A percentile compares a stretch with the other conserved stretches of the same genome.
Conservation (phyloP, 306 rosid genomes). For the Fragaria vesca region DNA sequence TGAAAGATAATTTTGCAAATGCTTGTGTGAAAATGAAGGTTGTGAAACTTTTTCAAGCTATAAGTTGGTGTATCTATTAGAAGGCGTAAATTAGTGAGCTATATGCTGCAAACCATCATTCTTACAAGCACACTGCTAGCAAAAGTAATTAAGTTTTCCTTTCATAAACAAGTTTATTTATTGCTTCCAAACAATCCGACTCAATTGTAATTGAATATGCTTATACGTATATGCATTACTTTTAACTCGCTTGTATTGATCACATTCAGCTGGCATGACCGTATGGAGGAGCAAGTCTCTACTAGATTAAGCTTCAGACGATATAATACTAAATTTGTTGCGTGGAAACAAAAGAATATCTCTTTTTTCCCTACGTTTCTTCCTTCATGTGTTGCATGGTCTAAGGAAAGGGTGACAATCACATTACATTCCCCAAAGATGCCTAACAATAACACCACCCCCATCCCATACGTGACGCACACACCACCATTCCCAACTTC, state of each 20-base stretch:
- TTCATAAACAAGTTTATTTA: too few species aligned
- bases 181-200: not conserved
- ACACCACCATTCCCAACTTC: constrained; percentile 9
- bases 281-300: not conserved
- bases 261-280: not conserved
- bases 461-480: constrained; percentile 15
- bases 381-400: constrained; percentile 13
- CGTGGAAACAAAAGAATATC: not conserved
- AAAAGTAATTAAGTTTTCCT: not conserved
- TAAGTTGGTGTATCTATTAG: too few species aligned
- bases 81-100: too few species aligned
- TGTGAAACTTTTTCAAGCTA: too few species aligned
- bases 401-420: not conserved
- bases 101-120: too few species aligned
- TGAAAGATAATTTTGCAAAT: too few species aligned
- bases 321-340: not conserved
- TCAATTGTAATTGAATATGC: not conserved
- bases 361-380: not conserved
- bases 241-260: too few species aligned
- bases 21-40: too few species aligned
- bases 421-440: not conserved
- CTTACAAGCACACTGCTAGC: too few species aligned
- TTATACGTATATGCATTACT: too few species aligned
- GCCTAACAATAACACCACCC: not conserved
- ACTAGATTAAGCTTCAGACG: too few species aligned